Base-by-base conservation (phyloP, 441 rosid genomes). In the Adansonia gregorii region DNA sequence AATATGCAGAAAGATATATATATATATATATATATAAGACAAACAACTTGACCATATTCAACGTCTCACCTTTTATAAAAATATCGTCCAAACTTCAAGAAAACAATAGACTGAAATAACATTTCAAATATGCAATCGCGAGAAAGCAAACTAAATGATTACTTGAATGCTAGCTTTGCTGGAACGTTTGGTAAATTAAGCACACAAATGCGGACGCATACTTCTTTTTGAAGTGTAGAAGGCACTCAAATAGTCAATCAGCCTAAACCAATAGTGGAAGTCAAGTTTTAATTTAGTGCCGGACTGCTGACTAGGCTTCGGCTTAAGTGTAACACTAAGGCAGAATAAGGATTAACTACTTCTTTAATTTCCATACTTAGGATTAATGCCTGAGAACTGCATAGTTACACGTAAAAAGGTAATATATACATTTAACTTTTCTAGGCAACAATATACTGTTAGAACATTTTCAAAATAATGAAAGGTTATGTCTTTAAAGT, bases 111-210 rank as follows among this genome's bases (percentile, higher is more conserved):
- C 27, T 15, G 48, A 15, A 65, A 39, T 15, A 1, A 8, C 11
- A 2, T 39, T 41, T 49, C 27, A 8, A 45, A 67, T 51, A 58
- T 55, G 45, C 17, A 48, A 45, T 73, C 55, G 73, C n/a, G 65
- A 24, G 27, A 24, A 24, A 24, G 27, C 27, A 24, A 24, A 24
- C 27, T 24, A 76, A 61, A 72, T 82, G 82, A 77, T 81, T 67
- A 74, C 27, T 46, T 0, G 81, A 76, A 22, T 22, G 27, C 27
- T 24, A 24, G 8, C 92, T 87, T 89, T 79, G 88, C 87, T 79
- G 88, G 73, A 73, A 89, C 84, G 92, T 80, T 66, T 80, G 76
- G 87, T 82, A 82, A 83, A 12, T 79, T 65, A 9, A 41, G 75
- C 51, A 46, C 54, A 12, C 31, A 15, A 19, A 43, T 60, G 69